Evolutionary conservation across 345 rosid genomes (phyloP).

Genomic region (Sonneratia alba): DNA sequence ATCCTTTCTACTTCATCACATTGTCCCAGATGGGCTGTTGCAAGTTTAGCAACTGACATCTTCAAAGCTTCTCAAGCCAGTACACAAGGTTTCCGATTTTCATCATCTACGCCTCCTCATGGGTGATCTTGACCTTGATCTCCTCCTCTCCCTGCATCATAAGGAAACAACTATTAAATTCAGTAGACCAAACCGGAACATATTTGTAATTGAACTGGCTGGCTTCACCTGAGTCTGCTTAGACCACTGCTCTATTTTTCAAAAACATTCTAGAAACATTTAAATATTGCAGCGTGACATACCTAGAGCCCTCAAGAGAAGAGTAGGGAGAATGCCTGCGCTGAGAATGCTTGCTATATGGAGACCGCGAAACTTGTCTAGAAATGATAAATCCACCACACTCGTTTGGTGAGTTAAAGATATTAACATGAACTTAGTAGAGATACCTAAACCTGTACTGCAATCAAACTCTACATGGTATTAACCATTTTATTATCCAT

Average conservation of each 20-base stretch:
- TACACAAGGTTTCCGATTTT: neutral
- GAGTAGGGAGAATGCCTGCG: slow-evolving; percentile 94
- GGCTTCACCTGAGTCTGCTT: slow-evolving; percentile 52
- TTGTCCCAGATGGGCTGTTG: neutral
- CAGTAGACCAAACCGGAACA: neutral
- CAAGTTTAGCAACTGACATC: neutral
- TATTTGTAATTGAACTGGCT: slow-evolving; percentile 2
- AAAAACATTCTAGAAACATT: slow-evolving; percentile 32
- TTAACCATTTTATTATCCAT: neutral
- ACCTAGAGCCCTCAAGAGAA: slow-evolving; percentile 88
- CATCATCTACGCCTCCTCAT: slow-evolving; percentile 38
- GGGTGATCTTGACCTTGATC: slow-evolving; percentile 82
- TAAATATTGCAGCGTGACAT: slow-evolving; percentile 25
- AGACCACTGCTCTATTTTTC: slow-evolving; percentile 19
- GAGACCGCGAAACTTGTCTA: slow-evolving; percentile 98
- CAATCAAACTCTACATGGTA: neutral
- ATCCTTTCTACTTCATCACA: neutral
- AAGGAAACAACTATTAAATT: slow-evolving; percentile 7
- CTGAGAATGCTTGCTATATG: slow-evolving; percentile 98
- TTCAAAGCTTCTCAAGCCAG: neutral
- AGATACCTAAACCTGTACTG: neutral
- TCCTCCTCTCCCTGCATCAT: slow-evolving; percentile 49
- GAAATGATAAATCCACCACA: slow-evolving; percentile 85
- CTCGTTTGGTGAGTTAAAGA: slow-evolving; percentile 48
- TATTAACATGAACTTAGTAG: neutral